phyloP scores from a whole-genome alignment of 352 stramenopile species.

The Phytophthora meadii region DNA sequence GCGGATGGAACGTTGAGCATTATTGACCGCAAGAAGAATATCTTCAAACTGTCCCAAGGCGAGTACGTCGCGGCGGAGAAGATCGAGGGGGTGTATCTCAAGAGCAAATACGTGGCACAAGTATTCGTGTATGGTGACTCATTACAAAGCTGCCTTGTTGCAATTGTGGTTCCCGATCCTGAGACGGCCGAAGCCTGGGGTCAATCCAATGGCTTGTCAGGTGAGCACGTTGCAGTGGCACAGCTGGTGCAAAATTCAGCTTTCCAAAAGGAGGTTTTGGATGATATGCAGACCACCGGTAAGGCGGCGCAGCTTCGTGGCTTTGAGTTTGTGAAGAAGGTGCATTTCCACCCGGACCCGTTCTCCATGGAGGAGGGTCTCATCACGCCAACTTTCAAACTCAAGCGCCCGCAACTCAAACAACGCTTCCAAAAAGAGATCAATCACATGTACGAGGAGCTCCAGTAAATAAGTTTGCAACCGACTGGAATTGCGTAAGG shows the following conservation, averaged over 20 bases:
- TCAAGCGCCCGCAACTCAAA: slow-evolving; percentile 88
- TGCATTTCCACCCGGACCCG: slow-evolving; percentile 84
- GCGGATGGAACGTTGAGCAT: slow-evolving; percentile 92
- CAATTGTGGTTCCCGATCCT: slow-evolving; percentile 90
- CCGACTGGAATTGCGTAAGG: neutral
- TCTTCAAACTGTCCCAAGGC: slow-evolving; percentile 95
- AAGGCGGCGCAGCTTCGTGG: slow-evolving; percentile 82
- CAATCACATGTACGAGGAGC: slow-evolving; percentile 54
- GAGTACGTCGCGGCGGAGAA: slow-evolving; percentile 98
- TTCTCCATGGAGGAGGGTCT: slow-evolving; percentile 93
- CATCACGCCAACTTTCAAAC: slow-evolving; percentile 96
- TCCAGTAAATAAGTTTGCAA: slow-evolving; percentile 31
- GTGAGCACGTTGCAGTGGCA: slow-evolving; percentile 36
- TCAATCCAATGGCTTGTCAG: slow-evolving; percentile 35
- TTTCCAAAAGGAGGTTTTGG: slow-evolving; percentile 73
- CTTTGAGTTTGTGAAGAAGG: slow-evolving; percentile 92
- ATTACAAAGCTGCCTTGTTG: slow-evolving; percentile 94
- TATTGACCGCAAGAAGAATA: slow-evolving; percentile 94
- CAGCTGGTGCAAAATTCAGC: slow-evolving; percentile 53
- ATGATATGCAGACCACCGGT: slow-evolving; percentile 65
- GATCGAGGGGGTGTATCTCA: slow-evolving; percentile 95
- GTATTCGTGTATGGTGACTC: slow-evolving; percentile 97
- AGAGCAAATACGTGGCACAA: slow-evolving; percentile 94
- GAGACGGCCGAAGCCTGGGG: slow-evolving; percentile 67
- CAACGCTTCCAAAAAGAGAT: slow-evolving; percentile 58